phyloP scores from a whole-genome alignment of 208 protist species.

The Trypanosoma platydactyli region DNA sequence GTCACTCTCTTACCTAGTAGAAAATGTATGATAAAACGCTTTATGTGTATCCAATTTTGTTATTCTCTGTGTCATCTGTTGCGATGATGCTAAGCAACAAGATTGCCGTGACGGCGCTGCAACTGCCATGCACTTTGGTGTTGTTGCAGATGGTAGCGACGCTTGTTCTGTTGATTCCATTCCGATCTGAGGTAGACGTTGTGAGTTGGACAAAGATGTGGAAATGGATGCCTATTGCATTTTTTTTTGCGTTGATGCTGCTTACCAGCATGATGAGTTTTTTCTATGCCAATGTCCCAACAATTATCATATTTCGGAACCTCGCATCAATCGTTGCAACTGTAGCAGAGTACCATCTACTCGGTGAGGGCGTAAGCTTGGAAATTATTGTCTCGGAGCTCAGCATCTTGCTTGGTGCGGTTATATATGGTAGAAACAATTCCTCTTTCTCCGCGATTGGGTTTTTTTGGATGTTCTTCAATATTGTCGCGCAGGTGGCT shows the following conservation, averaged over 20 bases:
- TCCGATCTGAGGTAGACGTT: slow-evolving; percentile 17
- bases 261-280: slow-evolving; percentile 47
- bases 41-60: slow-evolving; percentile 11
- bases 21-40: not conserved
- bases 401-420: slow-evolving; percentile 30
- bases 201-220: not conserved
- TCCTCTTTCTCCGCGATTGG: slow-evolving; percentile 25
- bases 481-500: slow-evolving; percentile 27
- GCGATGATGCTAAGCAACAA: slow-evolving; percentile 50
- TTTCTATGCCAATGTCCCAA: slow-evolving; percentile 35
- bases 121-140: slow-evolving; percentile 35
- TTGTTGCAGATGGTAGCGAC: slow-evolving; percentile 35
- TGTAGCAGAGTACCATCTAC: slow-evolving; percentile 34
- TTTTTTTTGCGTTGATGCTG: slow-evolving; percentile 41
- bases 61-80: slow-evolving; percentile 26
- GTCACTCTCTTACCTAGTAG: slow-evolving; percentile 23
- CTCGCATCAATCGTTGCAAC: slow-evolving; percentile 39
- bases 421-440: slow-evolving; percentile 28
- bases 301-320: slow-evolving; percentile 33
- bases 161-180: slow-evolving; percentile 25
- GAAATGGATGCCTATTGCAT: slow-evolving; percentile 34
- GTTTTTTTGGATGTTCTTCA: slow-evolving; percentile 33
- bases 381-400: slow-evolving; percentile 38
- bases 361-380: slow-evolving; percentile 24
- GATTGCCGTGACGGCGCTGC: slow-evolving; percentile 25